Conservation (phyloP, 83 land plant genomes). For the Diphasiastrum complanatum region DNA sequence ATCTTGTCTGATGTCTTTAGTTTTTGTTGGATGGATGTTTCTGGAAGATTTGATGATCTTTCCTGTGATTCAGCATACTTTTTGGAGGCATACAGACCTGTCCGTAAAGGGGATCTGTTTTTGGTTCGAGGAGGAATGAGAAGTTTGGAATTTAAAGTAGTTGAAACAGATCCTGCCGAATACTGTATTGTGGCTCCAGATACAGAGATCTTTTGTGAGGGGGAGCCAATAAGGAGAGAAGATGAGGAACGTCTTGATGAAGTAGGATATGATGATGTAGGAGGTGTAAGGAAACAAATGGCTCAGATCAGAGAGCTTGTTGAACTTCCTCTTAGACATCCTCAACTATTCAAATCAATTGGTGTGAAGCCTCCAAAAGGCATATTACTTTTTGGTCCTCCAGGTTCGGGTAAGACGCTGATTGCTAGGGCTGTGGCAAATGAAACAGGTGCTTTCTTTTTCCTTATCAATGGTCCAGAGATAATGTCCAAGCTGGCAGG, state of each 20-base stretch:
- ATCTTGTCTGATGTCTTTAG: too few relatives aligned
- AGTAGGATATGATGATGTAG: constrained; percentile 18
- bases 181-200: too few relatives aligned
- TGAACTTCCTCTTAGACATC: constrained; percentile 17
- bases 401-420: constrained; percentile 13
- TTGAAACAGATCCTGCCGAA: too few relatives aligned
- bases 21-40: too few relatives aligned
- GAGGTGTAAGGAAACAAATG: constrained; percentile 17
- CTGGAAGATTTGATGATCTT: too few relatives aligned
- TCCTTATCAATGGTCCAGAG: constrained; percentile 17
- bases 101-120: too few relatives aligned
- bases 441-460: constrained; percentile 17
- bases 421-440: constrained; percentile 20
- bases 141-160: too few relatives aligned
- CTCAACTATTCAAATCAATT: constrained; percentile 17
- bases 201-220: constrained; percentile 16
- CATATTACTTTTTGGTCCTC: constrained; percentile 12
- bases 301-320: constrained; percentile 17
- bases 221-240: constrained; percentile 14
- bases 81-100: too few relatives aligned
- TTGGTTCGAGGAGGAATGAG: too few relatives aligned
- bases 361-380: constrained; percentile 20
- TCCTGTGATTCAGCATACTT: too few relatives aligned
- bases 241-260: constrained; percentile 20
- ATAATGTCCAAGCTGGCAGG: constrained; percentile 21